These are phyloP conservation scores for Urochloa ruziziensis DNA, from an alignment of 176 grass and related monocot genomes.

Conservation along the genomic window DNA sequence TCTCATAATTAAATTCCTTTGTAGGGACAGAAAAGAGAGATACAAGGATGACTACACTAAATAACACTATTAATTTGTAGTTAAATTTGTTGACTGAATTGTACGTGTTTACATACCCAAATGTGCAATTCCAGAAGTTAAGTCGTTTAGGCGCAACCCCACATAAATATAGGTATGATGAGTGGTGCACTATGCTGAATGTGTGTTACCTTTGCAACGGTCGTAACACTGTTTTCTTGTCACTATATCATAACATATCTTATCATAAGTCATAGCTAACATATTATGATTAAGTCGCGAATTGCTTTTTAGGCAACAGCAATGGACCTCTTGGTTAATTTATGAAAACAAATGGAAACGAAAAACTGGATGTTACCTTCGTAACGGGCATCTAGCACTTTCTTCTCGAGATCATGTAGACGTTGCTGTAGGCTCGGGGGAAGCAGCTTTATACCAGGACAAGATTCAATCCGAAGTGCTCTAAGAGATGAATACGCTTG, in stretches of 20 bases:
- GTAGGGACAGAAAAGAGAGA: too few relatives aligned
- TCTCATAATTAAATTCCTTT: too few relatives aligned
- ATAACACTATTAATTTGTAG: too few relatives aligned
- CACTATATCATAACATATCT: neutral
- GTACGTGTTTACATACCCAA: neutral
- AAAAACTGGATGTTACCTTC: neutral
- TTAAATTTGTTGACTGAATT: neutral
- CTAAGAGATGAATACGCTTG: conserved; percentile 7
- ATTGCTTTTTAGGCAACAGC: neutral
- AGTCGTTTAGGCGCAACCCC: too few relatives aligned
- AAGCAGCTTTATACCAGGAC: neutral
- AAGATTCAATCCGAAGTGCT: accelerated
- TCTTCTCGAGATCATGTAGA: neutral
- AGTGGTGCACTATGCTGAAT: neutral
- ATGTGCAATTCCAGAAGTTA: neutral
- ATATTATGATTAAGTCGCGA: neutral
- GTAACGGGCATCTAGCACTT: neutral
- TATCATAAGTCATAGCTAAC: neutral
- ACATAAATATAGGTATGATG: neutral
- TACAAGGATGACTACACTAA: too few relatives aligned
- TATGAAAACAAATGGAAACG: neutral
- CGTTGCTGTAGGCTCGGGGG: neutral
- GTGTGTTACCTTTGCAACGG: too few relatives aligned
- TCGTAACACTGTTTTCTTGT: too few relatives aligned
- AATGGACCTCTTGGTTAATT: neutral